Evolutionary conservation across 768 basidiomycete genomes (phyloP), one percentile per base, ranked within the genome.

Genomic region (Megacollybia marginata): DNA sequence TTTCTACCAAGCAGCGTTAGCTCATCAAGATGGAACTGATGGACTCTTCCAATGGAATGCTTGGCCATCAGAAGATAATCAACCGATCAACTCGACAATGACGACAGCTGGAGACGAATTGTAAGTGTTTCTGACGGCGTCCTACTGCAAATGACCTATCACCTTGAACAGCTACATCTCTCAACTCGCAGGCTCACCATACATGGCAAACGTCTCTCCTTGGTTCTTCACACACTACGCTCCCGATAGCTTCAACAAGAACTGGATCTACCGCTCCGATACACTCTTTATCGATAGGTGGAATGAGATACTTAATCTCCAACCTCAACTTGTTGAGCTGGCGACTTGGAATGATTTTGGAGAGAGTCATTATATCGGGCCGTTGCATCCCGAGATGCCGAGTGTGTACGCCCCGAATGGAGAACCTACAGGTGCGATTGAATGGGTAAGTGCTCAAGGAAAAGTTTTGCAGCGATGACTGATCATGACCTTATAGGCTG

Each of bases 161-260:
- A 40, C 8, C 38, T 40, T 3, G 18, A 15, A 15, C 38, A 40
- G 38, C 8, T 40, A 40, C 18, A 13, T 15, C 13, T 40, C 38
- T 15, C 38, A 40, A 18, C 38, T 40, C 8, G 38, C 38, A 13
- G 38, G 38, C 38, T 40, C 38, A 4, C 38, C 38, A 15, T 40
- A 40, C 38, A 40, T 40, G 38, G 38, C 38, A 40, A 18, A 18
- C 12, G 79, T 82, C 28, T 80, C 85, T 10, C 83, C 87, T 12
- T 82, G 83, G 78, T 90, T 90, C 69, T 89, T 85, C 62, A 85
- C 87, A 2, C 86, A 90, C 60, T 89, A 87, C 59, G 73, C 79
- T 23, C 63, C 71, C 10, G 62, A 87, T 47, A 71, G 77, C 2
- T 88, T 76, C 60, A 79, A 88, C 65, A 89, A 90, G 62, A 89